A percentile compares a stretch with the other conserved stretches of the same genome.
phyloP scores from a whole-genome alignment of 176 grass and related monocot species.

The Zea luxurians region DNA sequence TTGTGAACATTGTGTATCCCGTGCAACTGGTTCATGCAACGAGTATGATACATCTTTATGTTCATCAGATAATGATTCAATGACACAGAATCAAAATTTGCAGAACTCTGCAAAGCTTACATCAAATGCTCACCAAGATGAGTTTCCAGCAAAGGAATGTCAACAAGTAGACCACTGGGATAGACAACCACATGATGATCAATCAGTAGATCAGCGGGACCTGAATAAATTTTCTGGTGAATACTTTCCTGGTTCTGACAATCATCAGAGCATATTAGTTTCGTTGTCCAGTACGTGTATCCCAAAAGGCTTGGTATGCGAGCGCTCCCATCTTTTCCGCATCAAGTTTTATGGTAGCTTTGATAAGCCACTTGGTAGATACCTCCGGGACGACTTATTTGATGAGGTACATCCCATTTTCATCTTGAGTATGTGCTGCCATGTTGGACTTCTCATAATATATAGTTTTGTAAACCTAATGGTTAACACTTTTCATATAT shows the following conservation, averaged over 20 bases:
- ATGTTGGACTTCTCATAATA: slow-evolving; percentile 13
- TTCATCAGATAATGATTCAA: slow-evolving; percentile 25
- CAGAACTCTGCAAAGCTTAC: slow-evolving; percentile 26
- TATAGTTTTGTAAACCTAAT: slow-evolving; percentile 9
- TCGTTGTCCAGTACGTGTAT: slow-evolving; percentile 81
- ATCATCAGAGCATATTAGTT: slow-evolving; percentile 86
- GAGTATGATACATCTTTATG: slow-evolving; percentile 29
- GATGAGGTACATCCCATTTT: slow-evolving; percentile 58
- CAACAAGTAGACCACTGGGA: slow-evolving; percentile 37
- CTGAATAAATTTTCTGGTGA: slow-evolving; percentile 48
- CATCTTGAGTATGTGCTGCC: not conserved
- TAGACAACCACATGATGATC: slow-evolving; percentile 24
- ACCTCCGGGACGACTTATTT: slow-evolving; percentile 85
- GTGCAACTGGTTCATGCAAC: slow-evolving; percentile 31
- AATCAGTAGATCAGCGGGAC: slow-evolving; percentile 42
- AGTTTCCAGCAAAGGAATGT: slow-evolving; percentile 28
- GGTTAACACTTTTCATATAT: slow-evolving; percentile 4
- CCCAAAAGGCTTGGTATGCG: slow-evolving; percentile 60
- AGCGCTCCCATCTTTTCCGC: slow-evolving; percentile 68
- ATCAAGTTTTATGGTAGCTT: slow-evolving; percentile 97
- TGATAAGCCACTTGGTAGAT: slow-evolving; percentile 96
- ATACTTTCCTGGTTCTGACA: slow-evolving; percentile 59
- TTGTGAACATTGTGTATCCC: slow-evolving; percentile 21
- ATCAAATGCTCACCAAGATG: slow-evolving; percentile 25
- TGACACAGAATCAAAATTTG: slow-evolving; percentile 26